Evolutionary conservation across 352 stramenopile species (phyloP), one percentile per base, ranked within the genome.

Genomic region (Globisporangium cederbergense): DNA sequence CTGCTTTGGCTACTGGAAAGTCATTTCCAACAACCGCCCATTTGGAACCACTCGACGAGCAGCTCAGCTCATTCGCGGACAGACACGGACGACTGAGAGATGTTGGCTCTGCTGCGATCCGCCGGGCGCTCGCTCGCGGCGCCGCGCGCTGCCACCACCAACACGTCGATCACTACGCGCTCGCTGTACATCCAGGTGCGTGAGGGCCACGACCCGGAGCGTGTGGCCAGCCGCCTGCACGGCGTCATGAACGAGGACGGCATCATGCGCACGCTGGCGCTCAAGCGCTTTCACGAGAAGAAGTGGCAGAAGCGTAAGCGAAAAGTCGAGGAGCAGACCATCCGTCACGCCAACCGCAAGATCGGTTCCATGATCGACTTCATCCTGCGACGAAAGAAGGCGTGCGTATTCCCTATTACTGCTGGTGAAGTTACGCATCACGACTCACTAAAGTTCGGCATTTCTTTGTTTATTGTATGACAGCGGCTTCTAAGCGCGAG

Each of bases 351-450:
- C 30, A 95, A 95, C 72, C 81, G 81, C 58, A 80, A 78, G 58
- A 84, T 95, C 58, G 86, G 83, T 9, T 91, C 80, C 66, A 91
- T 93, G 79, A 92, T 95, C 61, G 73, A 93, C 68, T 90, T 91
- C 62, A 91, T 93, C 68, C 72, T 93, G 69, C 76, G 77, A 57
- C 78, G 83, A 75, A 91, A 90, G 74, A 90, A 91, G 75, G 71
- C 78, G 82, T 92, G 72, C 75, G 81, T 66, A 86, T n/a, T 45
- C 11, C 2, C 18, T 53, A 13, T 56, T 66, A 20, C 25, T 28
- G 25, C 1, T 11, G 65, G 30, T 43, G 46, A 8, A 13, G 45
- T 36, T 54, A 18, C 5, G 20, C 54, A 28, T 54, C 11, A 4
- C 47, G 22, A 13, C 16, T 30, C 16, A 57, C 36, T 67, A 62